A percentile compares a stretch with the other conserved stretches of the same genome.
Evolutionary conservation across 495 filamentous ascomycete genomes (phyloP).

Genomic region (Cairneyella variabilis): DNA sequence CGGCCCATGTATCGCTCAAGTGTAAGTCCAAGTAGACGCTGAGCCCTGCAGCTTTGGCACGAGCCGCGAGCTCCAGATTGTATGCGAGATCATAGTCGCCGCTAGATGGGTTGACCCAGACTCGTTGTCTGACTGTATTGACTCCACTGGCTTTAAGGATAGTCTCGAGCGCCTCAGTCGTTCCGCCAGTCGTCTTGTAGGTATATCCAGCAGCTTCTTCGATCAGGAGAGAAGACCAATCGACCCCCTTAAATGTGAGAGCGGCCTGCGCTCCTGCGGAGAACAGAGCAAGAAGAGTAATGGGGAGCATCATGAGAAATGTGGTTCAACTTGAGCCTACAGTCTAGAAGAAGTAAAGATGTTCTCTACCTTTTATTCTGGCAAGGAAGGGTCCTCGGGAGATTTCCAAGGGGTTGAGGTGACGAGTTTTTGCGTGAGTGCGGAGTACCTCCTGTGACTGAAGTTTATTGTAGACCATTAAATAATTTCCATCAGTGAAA

Average conservation of each 20-base stretch:
- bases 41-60: conserved; percentile 61
- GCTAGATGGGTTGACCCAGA: conserved; percentile 68
- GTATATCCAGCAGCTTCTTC: conserved; percentile 57
- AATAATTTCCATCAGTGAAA: too few species aligned
- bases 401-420: too few species aligned
- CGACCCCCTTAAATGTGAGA: conserved; percentile 63
- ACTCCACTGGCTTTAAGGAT: conserved; percentile 62
- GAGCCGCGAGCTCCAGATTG: conserved; percentile 60
- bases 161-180: conserved; percentile 51
- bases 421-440: too few species aligned
- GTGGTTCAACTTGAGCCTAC: too few species aligned
- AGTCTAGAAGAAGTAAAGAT: too few species aligned
- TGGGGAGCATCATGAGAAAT: conserved; percentile 8
- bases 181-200: conserved; percentile 52
- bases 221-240: conserved; percentile 67
- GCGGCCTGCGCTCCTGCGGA: conserved; percentile 30
- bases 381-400: too few species aligned
- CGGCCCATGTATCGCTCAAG: conserved; percentile 64
- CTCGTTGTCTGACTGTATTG: conserved; percentile 66
- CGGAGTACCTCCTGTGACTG: too few species aligned
- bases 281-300: neutral
- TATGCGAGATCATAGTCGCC: conserved; percentile 67
- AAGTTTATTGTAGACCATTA: too few species aligned
- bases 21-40: conserved; percentile 67
- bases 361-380: too few species aligned